phyloP scores from a whole-genome alignment of 345 rosid species.

The Cardamine chenopodiifolia region DNA sequence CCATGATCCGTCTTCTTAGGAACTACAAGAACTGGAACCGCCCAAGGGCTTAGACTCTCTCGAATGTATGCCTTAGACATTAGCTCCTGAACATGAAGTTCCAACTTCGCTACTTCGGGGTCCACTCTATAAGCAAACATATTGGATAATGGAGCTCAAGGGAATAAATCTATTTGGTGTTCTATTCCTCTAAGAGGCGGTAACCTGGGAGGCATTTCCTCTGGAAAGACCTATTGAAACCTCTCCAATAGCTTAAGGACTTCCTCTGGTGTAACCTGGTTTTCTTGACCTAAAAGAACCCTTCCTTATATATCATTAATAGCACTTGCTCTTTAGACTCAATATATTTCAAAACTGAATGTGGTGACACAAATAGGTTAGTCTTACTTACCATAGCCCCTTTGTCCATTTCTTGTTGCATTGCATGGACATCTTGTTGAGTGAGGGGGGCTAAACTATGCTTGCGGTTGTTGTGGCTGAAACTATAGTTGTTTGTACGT shows the following conservation, averaged over 20 bases:
- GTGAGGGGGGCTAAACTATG: neutral
- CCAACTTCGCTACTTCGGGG: neutral
- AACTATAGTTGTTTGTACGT: neutral
- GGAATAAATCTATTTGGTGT: neutral
- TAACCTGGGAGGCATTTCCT: neutral
- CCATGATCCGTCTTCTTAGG: neutral
- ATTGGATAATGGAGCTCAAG: neutral
- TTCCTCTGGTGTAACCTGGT: fast-evolving
- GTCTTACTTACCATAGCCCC: neutral
- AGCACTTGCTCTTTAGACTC: neutral
- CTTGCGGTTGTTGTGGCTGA: neutral
- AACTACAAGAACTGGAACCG: neutral
- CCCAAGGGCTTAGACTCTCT: neutral
- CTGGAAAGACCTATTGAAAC: neutral
- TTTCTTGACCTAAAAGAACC: neutral
- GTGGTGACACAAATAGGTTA: neutral
- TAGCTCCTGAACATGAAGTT: neutral
- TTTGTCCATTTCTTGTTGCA: neutral
- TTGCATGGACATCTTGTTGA: neutral
- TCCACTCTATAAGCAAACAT: neutral
- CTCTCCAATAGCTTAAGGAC: fast-evolving
- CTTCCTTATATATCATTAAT: neutral
- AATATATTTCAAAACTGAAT: neutral
- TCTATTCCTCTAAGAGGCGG: neutral
- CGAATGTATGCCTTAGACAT: neutral